Conservation (phyloP, 495 filamentous ascomycete genomes). For the Penicillium robsamsonii region DNA sequence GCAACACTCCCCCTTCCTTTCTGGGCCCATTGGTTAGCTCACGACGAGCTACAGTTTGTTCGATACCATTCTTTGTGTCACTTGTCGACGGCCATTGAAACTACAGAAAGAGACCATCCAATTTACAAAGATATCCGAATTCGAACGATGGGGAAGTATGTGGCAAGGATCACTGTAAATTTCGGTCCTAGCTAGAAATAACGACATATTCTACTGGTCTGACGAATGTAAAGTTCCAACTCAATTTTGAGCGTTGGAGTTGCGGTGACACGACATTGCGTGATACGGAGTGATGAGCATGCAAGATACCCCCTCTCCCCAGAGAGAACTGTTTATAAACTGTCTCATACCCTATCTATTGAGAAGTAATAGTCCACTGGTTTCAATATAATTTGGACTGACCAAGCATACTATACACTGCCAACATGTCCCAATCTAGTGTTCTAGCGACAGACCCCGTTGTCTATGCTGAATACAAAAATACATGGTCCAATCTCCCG, state of each 20-base stretch:
- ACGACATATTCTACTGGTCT: conserved; percentile 2
- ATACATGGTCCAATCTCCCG: conserved; percentile 48
- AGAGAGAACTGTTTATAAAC: not conserved
- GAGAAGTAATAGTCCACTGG: not conserved
- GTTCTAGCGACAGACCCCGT: conserved; percentile 47
- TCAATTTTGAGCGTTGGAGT: not conserved
- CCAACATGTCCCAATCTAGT: conserved; percentile 16
- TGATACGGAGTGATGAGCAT: conserved; percentile 2
- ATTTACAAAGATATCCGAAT: not conserved
- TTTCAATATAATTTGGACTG: not conserved
- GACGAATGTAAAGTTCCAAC: not conserved
- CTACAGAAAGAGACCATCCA: not conserved
- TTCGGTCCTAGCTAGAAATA: not conserved
- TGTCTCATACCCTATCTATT: not conserved
- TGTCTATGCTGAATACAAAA: conserved; percentile 48
- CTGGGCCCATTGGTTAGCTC: not conserved
- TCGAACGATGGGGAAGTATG: not conserved
- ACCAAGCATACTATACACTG: not conserved
- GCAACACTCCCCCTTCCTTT: not conserved
- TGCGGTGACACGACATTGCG: conserved; percentile 1
- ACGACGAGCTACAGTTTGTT: not conserved
- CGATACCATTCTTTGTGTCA: not conserved
- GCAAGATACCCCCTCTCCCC: not conserved
- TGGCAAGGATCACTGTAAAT: not conserved
- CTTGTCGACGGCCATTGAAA: not conserved